Evolutionary conservation across 345 rosid species (phyloP), one percentile per base, ranked within the genome.

Genomic region (Heritiera fomes): DNA sequence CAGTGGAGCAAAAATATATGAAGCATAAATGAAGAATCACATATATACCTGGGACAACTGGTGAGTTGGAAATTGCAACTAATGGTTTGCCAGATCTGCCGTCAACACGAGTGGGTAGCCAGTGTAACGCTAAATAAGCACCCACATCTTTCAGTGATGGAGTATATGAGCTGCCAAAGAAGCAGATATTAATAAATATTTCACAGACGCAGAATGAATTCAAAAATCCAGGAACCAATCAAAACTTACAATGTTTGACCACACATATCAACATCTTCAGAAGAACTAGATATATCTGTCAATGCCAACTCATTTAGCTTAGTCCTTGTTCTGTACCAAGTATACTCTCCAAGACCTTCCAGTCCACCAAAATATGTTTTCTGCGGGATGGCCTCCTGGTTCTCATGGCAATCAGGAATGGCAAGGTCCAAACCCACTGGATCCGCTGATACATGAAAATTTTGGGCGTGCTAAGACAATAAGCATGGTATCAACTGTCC

Each of bases 101-200:
- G 73, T 95, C 99, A 43, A 82, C 87, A 40, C 99, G 99, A 64
- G 84, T 87, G 46, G 99, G 99, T 79, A 89, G 77, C 99, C 99
- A 95, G 77, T 85, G 85, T 63, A 95, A 71, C 71, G 93, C 93
- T 84, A 95, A 86, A 84, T 88, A 93, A 73, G 85, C 84, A 43
- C 92, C 98, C 38, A 95, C 97, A 81, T 95, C 99, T 81, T 90
- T 93, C 71, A 92, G 92, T n/a, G 94, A 84, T 43, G 99, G 98
- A 82, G 90, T 91, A 83, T 91, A 91, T 58, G 79, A 72, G 80
- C 99, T 95, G 90, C 82, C 83, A 85, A 52, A 75, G 65, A 38
- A 76, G 73, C 47, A 52, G 49, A 77, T 45, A 67, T 28, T 59
- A 60, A 73, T 32, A 77, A 50, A 49, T 73, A 53, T 46, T 41